These are phyloP conservation scores for Termitomyces sp. DNA, from an alignment of 768 basidiomycete species.

Conservation along the genomic window DNA sequence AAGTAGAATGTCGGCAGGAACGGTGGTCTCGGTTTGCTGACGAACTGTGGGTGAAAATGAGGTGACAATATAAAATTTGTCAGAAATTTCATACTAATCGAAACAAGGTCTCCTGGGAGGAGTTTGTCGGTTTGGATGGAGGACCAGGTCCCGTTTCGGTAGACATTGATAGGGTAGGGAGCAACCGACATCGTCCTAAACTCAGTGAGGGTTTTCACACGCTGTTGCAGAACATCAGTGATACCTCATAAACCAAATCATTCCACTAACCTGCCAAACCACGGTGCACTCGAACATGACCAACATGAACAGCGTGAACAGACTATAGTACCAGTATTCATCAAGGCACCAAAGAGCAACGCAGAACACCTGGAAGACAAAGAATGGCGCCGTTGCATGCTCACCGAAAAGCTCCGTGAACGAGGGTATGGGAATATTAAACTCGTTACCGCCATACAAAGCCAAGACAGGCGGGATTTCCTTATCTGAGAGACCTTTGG, in stretches of 20 bases:
- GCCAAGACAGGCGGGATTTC: slow-evolving; percentile 47
- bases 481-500: slow-evolving; percentile 46
- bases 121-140: slow-evolving; percentile 81
- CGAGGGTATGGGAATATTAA: slow-evolving; percentile 94
- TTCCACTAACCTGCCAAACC: slow-evolving; percentile 82
- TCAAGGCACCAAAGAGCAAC: slow-evolving; percentile 97
- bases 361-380: slow-evolving; percentile 98
- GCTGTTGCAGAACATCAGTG: slow-evolving; percentile 39
- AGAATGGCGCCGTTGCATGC: slow-evolving; percentile 98
- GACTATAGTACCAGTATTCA: slow-evolving; percentile 98
- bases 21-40: slow-evolving; percentile 72
- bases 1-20: slow-evolving; percentile 93
- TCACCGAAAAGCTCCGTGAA: slow-evolving; percentile 90
- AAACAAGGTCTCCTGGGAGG: slow-evolving; percentile 90
- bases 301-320: slow-evolving; percentile 98
- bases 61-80: neutral
- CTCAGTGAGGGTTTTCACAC: slow-evolving; percentile 88
- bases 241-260: neutral
- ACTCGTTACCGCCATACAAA: slow-evolving; percentile 90
- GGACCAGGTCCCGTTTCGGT: slow-evolving; percentile 76
- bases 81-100: slow-evolving; percentile 40
- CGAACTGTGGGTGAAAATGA: slow-evolving; percentile 38
- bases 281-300: slow-evolving; percentile 98
- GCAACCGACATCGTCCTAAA: slow-evolving; percentile 95
- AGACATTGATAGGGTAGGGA: slow-evolving; percentile 82